These are phyloP conservation scores for Domatiomyces globalis DNA, from an alignment of 2,329 filamentous ascomycete species.

Conservation along the genomic window DNA sequence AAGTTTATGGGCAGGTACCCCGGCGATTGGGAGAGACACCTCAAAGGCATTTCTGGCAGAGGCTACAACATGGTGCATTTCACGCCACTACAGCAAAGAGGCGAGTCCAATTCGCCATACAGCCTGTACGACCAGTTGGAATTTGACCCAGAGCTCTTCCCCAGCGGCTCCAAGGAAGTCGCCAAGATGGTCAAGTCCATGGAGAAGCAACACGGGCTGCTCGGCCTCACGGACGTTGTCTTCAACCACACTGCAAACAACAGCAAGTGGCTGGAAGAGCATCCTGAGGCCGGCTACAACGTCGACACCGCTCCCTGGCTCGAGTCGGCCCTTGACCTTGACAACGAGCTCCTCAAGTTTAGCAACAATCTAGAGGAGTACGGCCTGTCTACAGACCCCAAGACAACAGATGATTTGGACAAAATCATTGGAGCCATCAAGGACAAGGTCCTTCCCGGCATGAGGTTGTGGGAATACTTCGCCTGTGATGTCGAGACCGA, in stretches of 20 bases:
- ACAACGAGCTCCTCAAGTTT: conserved; percentile 55
- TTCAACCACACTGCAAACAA: conserved; percentile 97
- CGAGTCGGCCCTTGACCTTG: conserved; percentile 56
- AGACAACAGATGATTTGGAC: conserved; percentile 56
- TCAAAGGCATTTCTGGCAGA: conserved; percentile 72
- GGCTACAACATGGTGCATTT: conserved; percentile 99
- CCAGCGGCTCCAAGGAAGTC: conserved; percentile 70
- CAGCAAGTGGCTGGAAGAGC: conserved; percentile 81
- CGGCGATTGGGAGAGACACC: conserved; percentile 74
- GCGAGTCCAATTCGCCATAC: conserved; percentile 88
- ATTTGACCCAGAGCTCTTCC: conserved; percentile 73
- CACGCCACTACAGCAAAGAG: conserved; percentile 78
- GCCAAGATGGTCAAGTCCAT: conserved; percentile 62
- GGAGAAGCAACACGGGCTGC: conserved; percentile 67
- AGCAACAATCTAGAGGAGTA: conserved; percentile 48
- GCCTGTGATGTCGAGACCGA: conserved; percentile 64
- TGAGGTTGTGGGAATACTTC: conserved; percentile 90
- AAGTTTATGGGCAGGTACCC: conserved; percentile 97
- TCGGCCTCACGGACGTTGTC: conserved; percentile 89
- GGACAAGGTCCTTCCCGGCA: conserved; percentile 58
- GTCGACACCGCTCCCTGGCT: conserved; percentile 70
- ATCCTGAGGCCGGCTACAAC: conserved; percentile 93
- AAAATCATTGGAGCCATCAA: conserved; percentile 76
- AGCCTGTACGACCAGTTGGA: conserved; percentile 84
- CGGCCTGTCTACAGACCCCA: conserved; percentile 62